phyloP scores from a whole-genome alignment of 192 early-diverging fungal species.

The Allomyces macrogynus region DNA sequence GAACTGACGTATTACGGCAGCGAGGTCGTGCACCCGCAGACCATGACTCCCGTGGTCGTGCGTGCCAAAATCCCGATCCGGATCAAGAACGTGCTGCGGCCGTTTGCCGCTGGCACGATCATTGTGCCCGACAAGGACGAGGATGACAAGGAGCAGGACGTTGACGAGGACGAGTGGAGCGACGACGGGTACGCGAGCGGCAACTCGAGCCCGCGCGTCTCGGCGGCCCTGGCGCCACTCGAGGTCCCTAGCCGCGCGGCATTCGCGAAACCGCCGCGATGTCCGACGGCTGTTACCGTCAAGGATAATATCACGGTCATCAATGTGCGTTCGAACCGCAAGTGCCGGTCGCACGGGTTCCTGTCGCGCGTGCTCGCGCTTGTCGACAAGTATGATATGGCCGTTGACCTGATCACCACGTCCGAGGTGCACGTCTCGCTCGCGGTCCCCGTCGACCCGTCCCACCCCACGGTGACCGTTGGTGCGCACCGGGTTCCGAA shows the following conservation, averaged over 20 bases:
- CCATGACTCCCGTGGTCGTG: constrained; percentile 92
- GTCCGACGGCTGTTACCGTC: constrained; percentile 96
- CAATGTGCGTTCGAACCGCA: constrained; percentile 93
- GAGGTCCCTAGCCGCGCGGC: constrained; percentile 4
- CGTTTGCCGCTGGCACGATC: constrained; percentile 69
- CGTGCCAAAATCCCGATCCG: constrained; percentile 89
- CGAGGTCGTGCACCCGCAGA: constrained; percentile 94
- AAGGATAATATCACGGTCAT: constrained; percentile 89
- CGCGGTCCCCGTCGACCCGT: constrained; percentile 5
- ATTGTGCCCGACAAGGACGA: constrained; percentile 59
- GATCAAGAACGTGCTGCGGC: constrained; percentile 96
- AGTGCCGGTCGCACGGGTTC: constrained; percentile 86
- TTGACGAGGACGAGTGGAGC: too few species aligned
- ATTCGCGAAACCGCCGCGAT: constrained; percentile 22
- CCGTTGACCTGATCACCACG: constrained; percentile 82
- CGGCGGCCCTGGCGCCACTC: constrained; percentile 1
- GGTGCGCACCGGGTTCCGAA: constrained; percentile 36
- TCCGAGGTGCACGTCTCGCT: constrained; percentile 72
- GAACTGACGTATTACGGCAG: constrained; percentile 94
- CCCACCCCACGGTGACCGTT: constrained; percentile 31
- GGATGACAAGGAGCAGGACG: too few species aligned
- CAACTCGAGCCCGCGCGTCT: background rate
- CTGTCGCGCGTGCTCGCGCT: constrained; percentile 87
- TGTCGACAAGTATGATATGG: constrained; percentile 72
- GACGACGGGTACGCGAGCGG: too few species aligned